Conservation (phyloP, 148 eudicot species). For the Chenopodium berlandieri region DNA sequence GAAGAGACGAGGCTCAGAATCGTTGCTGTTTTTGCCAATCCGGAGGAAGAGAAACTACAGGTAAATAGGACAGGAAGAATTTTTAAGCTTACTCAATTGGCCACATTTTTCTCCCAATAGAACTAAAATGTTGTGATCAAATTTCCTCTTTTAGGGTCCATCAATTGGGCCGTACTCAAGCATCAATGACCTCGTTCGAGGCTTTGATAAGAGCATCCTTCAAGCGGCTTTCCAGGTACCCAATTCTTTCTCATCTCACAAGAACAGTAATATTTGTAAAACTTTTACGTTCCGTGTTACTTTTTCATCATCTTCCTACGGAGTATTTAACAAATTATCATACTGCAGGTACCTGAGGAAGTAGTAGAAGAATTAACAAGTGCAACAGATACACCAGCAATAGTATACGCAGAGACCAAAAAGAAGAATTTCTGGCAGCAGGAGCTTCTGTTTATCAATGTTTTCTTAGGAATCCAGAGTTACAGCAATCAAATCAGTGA, state of each 20-base stretch:
- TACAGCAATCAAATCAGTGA: conserved; percentile 28
- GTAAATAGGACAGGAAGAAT: background rate
- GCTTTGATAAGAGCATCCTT: conserved; percentile 64
- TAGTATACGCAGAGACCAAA: conserved; percentile 45
- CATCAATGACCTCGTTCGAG: conserved; percentile 60
- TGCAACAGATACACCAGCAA: conserved; percentile 41
- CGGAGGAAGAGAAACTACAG: conserved; percentile 36
- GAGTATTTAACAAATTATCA: background rate
- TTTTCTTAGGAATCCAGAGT: conserved; percentile 39
- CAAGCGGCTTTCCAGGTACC: conserved; percentile 68
- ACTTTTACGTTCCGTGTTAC: conserved; percentile 25
- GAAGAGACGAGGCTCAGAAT: conserved; percentile 51
- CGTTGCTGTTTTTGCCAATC: conserved; percentile 52
- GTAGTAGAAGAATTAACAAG: conserved; percentile 50
- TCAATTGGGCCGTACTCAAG: conserved; percentile 53
- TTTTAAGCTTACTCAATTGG: background rate
- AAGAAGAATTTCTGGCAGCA: conserved; percentile 35
- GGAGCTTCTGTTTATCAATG: conserved; percentile 35
- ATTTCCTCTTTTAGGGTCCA: conserved; percentile 37
- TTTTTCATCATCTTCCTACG: background rate
- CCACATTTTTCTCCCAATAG: background rate
- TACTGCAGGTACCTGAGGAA: conserved; percentile 52
- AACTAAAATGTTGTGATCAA: background rate
- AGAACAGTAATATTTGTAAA: background rate
- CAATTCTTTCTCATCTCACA: background rate